Base-by-base conservation (phyloP, 345 rosid species). In the Lepidium aucheri region DNA sequence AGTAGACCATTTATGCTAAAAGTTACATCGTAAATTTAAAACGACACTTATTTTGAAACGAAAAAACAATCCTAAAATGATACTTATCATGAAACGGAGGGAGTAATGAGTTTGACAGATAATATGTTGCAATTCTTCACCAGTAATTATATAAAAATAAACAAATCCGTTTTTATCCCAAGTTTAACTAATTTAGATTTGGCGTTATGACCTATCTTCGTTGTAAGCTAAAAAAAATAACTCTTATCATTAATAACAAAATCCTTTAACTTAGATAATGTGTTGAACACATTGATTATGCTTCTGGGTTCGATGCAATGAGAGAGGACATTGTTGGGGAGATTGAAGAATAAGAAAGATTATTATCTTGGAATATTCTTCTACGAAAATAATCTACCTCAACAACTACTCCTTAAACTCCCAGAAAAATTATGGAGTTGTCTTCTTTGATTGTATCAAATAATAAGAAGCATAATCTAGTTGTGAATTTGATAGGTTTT, bases 311-410 rank as follows among this genome's bases (percentile, higher is more conserved):
- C 32, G 32, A 73, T 50, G 33, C 61, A 73, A 58, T 16, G 55
- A 57, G 44, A 57, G 76, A 72, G 30, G 53, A 50, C 46, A 72
- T 9, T 65, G 70, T 72, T 65, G 66, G 43, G 76, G 60, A 40
- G 24, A n/a, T 41, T 58, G 66, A 47, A 56, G 46, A 72, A 56
- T 34, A 49, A 49, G 12, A 72, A 72, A 17, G 40, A 60, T 45
- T 50, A 22, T 65, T 41, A 41, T 72, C 66, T 57, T 65, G 61
- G 10, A 58, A 33, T 47, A 57, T 65, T 73, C 67, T 73, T 65
- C 17, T 72, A 14, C 22, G 45, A 47, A 8, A 65, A 57, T 60
- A 65, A 72, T 72, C 71, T 65, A 22, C 65, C 54, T 65, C 55
- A 73, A 42, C 60, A 57, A 49, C 7, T 18, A 14, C 70, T 50